Base-by-base conservation (phyloP, 192 early-diverging fungal genomes). In the Phycomyces blakesleeanus region DNA sequence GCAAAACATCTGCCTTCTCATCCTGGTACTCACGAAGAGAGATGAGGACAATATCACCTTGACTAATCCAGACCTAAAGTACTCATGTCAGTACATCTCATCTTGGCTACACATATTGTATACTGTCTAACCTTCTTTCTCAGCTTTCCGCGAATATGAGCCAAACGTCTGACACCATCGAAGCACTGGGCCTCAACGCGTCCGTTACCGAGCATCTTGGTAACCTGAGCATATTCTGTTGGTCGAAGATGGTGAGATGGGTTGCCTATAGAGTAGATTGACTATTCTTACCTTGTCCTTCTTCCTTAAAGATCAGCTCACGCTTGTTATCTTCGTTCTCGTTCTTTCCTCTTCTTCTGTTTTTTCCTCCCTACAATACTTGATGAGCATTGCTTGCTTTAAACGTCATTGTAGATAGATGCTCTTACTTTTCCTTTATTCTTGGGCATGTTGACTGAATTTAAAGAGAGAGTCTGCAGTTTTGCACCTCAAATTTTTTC, bases 41-140 rank as follows among this genome's bases (percentile, higher is more conserved):
- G 14, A 98, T 76, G 42, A 98, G 81, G 5, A 98, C 80, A 49
- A 96, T 86, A 65, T 98, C 95, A 51, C 96, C 96, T 60, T 85
- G 85, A 66, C 84, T 87, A 72, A 98, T 96, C 95, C 93, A 94
- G 56, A 89, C 92, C 83, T 94, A 47, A 34, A 34, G 29, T 34
- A 34, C 29, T 7, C 2, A 34, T 34, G 29, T 34, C 29, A 34
- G 29, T 34, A 5, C 29, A 34, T 34, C 29, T 83, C 76, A 73
- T 95, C 93, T 81, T 97, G 89, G 81, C n/a, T 85, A 98, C 55
- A 97, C 96, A 59, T 93, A 86, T 62, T 85, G 85, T 64, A 83
- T 87, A n/a, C 71, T 96, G 94, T 93, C 92, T 93, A 55, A 91
- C 93, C 84, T 96, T 99, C 79, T 97, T 99, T 72, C 95, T 90